Percentiles rank a stretch among this genome's conserved stretches.
Conservation (phyloP, 1,284 basidiomycete species). For the Kwoniella shivajii region DNA sequence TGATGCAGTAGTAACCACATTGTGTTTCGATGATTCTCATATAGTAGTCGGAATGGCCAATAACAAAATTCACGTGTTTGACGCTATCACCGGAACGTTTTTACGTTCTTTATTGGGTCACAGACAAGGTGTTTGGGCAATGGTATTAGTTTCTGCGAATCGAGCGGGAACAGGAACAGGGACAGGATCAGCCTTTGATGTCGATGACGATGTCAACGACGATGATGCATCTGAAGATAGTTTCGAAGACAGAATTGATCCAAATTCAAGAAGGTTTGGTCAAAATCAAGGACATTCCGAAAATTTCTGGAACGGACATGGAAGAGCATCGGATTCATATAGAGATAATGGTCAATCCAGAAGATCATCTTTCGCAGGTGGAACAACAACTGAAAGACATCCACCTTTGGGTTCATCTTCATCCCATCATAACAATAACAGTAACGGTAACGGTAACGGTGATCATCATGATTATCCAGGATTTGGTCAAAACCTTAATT, state of each 20-base stretch:
- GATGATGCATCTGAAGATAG: background rate
- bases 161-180: background rate
- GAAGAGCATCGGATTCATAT: slow-evolving; percentile 17
- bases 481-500: background rate
- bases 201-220: background rate
- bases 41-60: slow-evolving; percentile 90
- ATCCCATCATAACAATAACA: background rate
- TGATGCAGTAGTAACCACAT: slow-evolving; percentile 78
- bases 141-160: slow-evolving; percentile 64
- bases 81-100: slow-evolving; percentile 74
- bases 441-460: too few relatives aligned
- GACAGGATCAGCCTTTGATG: too few relatives aligned
- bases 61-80: slow-evolving; percentile 84
- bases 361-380: slow-evolving; percentile 28
- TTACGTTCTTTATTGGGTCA: slow-evolving; percentile 80
- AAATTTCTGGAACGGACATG: background rate
- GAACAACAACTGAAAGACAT: slow-evolving; percentile 9
- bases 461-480: too few relatives aligned
- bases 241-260: background rate
- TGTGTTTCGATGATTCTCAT: slow-evolving; percentile 82
- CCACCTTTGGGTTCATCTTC: slow-evolving; percentile 9
- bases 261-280: background rate
- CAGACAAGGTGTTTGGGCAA: slow-evolving; percentile 87
- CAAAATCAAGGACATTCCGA: background rate
- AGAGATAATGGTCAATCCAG: slow-evolving; percentile 29